Percentiles rank a stretch among this genome's conserved stretches.
Evolutionary conservation across 164 flowering plant species (phyloP).

Genomic region (Nymphaea colorata): DNA sequence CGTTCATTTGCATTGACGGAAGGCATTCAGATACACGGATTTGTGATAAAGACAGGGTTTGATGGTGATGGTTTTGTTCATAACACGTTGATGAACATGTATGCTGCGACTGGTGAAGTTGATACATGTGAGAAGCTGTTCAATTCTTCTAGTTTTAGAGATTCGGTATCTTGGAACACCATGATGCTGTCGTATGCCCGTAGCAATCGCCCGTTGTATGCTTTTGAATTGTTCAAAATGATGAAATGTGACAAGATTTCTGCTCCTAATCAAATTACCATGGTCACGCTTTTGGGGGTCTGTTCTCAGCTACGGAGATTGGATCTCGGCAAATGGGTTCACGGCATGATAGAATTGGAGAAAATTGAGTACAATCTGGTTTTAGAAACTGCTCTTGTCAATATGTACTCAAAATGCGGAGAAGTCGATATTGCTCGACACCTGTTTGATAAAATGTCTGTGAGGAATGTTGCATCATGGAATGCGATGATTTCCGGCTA

Average conservation of each 20-base stretch:
- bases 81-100: conserved; percentile 53
- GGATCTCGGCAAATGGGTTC: conserved; percentile 19
- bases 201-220: conserved; percentile 5
- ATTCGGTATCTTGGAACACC: conserved; percentile 46
- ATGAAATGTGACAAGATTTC: conserved; percentile 5
- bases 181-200: conserved; percentile 30
- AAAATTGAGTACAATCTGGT: conserved; percentile 5
- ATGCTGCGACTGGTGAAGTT: conserved; percentile 48
- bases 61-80: conserved; percentile 21
- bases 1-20: conserved; percentile 13
- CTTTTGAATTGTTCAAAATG: conserved; percentile 12
- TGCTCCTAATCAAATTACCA: conserved; percentile 17
- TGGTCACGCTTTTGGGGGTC: conserved; percentile 14
- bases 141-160: conserved; percentile 25
- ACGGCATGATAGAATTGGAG: conserved; percentile 13
- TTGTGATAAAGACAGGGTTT: conserved; percentile 35
- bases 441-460: conserved; percentile 60
- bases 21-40: conserved; percentile 36
- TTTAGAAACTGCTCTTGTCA: conserved; percentile 68
- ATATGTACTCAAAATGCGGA: conserved; percentile 54
- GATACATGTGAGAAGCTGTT: conserved; percentile 29
- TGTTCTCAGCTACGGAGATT: conserved; percentile 13
- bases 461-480: conserved; percentile 41
- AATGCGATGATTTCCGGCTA: conserved; percentile 40
- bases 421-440: conserved; percentile 27